Evolutionary conservation across 169 alveolate genomes (phyloP).

Genomic region (Theileria annulata): DNA sequence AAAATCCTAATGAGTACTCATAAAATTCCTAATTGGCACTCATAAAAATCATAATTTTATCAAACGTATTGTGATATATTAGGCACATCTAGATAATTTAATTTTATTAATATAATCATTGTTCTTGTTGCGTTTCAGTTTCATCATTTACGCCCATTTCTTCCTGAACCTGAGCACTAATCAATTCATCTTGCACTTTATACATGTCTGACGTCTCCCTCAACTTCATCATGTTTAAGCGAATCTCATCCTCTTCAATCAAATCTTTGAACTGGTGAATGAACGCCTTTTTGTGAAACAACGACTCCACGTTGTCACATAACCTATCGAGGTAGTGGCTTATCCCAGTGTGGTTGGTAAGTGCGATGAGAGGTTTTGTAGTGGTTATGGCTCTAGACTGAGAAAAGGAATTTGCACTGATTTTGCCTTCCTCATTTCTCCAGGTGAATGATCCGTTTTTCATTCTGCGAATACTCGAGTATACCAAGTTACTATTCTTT

Average conservation of each 20-base stretch:
- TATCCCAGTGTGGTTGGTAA: conserved; percentile 32
- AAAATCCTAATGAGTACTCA: no score
- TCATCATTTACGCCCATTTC: neutral
- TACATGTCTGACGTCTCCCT: neutral
- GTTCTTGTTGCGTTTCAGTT: neutral
- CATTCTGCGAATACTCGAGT: conserved; percentile 26
- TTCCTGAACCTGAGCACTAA: neutral
- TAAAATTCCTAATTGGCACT: no score
- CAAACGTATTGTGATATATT: neutral
- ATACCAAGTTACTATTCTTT: neutral
- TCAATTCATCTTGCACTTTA: neutral
- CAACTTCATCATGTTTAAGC: conserved; percentile 10
- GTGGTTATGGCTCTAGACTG: neutral
- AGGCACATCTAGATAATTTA: neutral
- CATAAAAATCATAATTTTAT: no score
- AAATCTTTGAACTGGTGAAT: conserved; percentile 46
- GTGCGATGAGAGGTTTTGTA: conserved; percentile 9
- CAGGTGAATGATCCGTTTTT: conserved; percentile 45
- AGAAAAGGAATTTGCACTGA: neutral
- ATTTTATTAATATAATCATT: neutral
- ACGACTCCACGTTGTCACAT: conserved; percentile 32
- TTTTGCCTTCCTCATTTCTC: conserved; percentile 40
- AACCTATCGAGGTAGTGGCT: conserved; percentile 22
- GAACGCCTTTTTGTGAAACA: conserved; percentile 50
- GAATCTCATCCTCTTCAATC: conserved; percentile 31